Conservation (phyloP, 2,329 filamentous ascomycete genomes). For the Fusarium lyarnte region DNA sequence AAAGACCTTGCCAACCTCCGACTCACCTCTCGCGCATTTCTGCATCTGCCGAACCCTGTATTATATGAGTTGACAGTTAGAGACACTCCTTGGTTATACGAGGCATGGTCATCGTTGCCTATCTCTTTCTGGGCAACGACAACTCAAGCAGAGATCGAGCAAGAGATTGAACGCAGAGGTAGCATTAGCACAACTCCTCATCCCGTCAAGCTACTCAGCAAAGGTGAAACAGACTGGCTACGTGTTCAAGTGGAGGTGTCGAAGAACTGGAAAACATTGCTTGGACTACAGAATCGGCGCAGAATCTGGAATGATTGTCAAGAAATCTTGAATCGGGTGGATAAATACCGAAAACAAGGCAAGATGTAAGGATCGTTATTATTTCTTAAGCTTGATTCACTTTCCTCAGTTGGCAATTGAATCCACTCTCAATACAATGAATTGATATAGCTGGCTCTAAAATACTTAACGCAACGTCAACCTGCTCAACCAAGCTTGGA, state of each 20-base stretch:
- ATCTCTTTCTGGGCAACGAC: conserved; percentile 32
- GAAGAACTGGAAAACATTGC: not conserved
- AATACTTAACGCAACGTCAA: not conserved
- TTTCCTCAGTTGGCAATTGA: accelerated
- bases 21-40: conserved; percentile 21
- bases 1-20: conserved; percentile 22
- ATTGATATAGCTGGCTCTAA: not conserved
- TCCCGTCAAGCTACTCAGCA: not conserved
- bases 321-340: conserved; percentile 8
- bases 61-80: conserved; percentile 11
- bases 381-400: not conserved
- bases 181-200: not conserved
- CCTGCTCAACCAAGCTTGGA: not conserved
- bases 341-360: not conserved
- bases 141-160: not conserved
- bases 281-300: not conserved
- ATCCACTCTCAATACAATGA: not conserved
- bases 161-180: accelerated
- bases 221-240: not conserved
- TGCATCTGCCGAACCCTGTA: conserved; percentile 4
- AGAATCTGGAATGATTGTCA: not conserved
- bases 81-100: conserved; percentile 29
- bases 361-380: not conserved
- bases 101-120: conserved; percentile 24
- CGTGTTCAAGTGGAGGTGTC: not conserved